A percentile compares a stretch with the other conserved stretches of the same genome.
Evolutionary conservation across 2,329 filamentous ascomycete genomes (phyloP).

Genomic region (Beauveria asiatica): DNA sequence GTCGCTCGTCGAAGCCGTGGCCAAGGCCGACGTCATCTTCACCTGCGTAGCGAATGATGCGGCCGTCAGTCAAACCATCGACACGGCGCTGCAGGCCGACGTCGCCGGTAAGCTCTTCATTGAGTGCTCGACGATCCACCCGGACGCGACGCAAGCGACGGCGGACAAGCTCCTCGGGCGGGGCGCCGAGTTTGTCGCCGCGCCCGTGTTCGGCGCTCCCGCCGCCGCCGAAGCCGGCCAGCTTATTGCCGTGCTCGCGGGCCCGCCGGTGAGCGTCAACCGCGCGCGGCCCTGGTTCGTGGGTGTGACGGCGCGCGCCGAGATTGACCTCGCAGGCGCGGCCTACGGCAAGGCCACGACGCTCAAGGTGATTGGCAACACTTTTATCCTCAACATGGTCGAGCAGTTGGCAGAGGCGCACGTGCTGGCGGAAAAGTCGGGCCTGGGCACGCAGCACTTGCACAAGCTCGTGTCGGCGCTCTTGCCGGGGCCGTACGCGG

Average conservation of each 20-base stretch:
- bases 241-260: slow-evolving; percentile 66
- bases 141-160: slow-evolving; percentile 64
- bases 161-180: slow-evolving; percentile 47
- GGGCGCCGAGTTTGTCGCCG: slow-evolving; percentile 67
- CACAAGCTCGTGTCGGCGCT: slow-evolving; percentile 64
- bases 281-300: slow-evolving; percentile 62
- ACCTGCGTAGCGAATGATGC: slow-evolving; percentile 72
- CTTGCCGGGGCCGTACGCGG: slow-evolving; percentile 67
- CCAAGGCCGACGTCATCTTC: slow-evolving; percentile 69
- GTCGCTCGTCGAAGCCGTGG: slow-evolving; percentile 57
- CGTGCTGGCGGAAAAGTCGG: slow-evolving; percentile 70
- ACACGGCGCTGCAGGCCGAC: slow-evolving; percentile 42
- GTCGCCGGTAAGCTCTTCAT: slow-evolving; percentile 69
- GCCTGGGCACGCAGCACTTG: slow-evolving; percentile 61
- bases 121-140: slow-evolving; percentile 83
- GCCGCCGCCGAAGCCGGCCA: slow-evolving; percentile 62
- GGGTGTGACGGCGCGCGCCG: slow-evolving; percentile 60
- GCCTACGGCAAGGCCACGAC: slow-evolving; percentile 59
- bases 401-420: slow-evolving; percentile 72
- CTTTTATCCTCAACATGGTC: slow-evolving; percentile 76
- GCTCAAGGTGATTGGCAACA: slow-evolving; percentile 80
- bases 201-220: slow-evolving; percentile 62
- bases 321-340: slow-evolving; percentile 63
- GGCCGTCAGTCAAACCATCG: slow-evolving; percentile 56
- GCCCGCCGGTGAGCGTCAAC: slow-evolving; percentile 49